Base-by-base conservation (phyloP, 805 yeast genomes). In the Kazachstania africana region DNA sequence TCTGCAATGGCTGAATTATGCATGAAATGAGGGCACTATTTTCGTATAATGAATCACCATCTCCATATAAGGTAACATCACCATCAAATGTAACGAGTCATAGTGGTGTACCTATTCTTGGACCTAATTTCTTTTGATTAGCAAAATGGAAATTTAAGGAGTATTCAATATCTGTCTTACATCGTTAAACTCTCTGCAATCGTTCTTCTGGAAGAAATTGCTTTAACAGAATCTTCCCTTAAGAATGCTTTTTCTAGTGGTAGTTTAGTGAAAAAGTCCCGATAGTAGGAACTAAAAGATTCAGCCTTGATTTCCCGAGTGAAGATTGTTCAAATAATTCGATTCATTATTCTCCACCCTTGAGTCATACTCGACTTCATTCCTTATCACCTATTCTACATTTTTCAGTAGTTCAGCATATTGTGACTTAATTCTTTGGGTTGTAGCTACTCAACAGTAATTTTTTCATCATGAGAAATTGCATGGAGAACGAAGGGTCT, bases 171-270 rank as follows among this genome's bases (percentile, higher is more conserved):
- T 78, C 32, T 69, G 55, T 36, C 93, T 62, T 15, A 91, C 71
- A 53, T 88, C 98, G 48, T 88, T 91, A 88, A 88, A 39, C 94
- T 79, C 1, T 97, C 97, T 15, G 91, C 77, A 15, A 88, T 97
- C 45, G 87, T 66, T 32, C 95, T 65, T 42, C 98, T 70, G 33
- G 72, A 70, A 27, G 88, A 77, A 14, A 88, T 84, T 16, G 84
- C 72, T 39, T 95, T 65, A 36, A 75, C 65, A 27, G 70, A 70
- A 57, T 91, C 97, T 48, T 83, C 93, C 26, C 80, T 72, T 40
- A 75, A 65, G 54, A 87, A 91, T 2, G 97, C 97, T 38, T 75
- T 68, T 37, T 75, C 81, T 30, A 84, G 60, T 1, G 95, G 95
- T 41, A 84, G 61, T 22, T 63, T 61, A 0, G 95, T 84, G 62